These are phyloP conservation scores for Nemania sp. DNA, from an alignment of 2,329 filamentous ascomycete species.

Conservation along the genomic window DNA sequence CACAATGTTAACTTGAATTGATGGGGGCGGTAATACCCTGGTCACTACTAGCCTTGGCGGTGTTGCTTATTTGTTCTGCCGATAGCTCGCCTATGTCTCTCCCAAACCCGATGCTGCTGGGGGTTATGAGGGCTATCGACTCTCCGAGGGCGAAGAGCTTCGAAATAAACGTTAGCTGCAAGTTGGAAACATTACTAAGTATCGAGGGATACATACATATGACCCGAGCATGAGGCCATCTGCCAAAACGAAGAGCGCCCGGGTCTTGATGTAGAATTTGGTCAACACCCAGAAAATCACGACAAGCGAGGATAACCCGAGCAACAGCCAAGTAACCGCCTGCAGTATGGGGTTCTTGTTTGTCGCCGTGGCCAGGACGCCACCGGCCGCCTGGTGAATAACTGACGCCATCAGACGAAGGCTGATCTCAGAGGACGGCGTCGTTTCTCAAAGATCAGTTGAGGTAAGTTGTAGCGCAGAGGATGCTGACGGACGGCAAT, in stretches of 20 bases:
- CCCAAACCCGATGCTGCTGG: conserved; percentile 38
- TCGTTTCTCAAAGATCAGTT: no score
- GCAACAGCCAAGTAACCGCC: conserved; percentile 42
- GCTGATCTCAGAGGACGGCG: no score
- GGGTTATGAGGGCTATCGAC: conserved; percentile 38
- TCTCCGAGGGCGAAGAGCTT: conserved; percentile 41
- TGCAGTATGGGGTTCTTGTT: conserved; percentile 11
- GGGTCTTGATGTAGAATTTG: conserved; percentile 41
- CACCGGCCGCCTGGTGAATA: no score
- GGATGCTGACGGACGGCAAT: no score
- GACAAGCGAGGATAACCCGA: conserved; percentile 40
- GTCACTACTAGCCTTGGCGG: conserved; percentile 37
- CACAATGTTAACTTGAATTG: background rate
- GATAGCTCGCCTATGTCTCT: conserved; percentile 34
- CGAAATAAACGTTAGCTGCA: conserved; percentile 13
- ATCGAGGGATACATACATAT: conserved; percentile 2
- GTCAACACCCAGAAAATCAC: conserved; percentile 42
- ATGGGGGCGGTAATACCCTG: background rate
- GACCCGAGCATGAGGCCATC: conserved; percentile 31
- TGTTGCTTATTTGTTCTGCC: conserved; percentile 31
- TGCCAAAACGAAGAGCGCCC: conserved; percentile 30
- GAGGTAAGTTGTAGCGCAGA: no score
- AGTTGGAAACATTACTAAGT: background rate
- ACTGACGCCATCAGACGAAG: no score
- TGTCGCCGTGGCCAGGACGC: no score